Conservation (phyloP, 2,329 filamentous ascomycete genomes). For the Alternaria rosae region DNA sequence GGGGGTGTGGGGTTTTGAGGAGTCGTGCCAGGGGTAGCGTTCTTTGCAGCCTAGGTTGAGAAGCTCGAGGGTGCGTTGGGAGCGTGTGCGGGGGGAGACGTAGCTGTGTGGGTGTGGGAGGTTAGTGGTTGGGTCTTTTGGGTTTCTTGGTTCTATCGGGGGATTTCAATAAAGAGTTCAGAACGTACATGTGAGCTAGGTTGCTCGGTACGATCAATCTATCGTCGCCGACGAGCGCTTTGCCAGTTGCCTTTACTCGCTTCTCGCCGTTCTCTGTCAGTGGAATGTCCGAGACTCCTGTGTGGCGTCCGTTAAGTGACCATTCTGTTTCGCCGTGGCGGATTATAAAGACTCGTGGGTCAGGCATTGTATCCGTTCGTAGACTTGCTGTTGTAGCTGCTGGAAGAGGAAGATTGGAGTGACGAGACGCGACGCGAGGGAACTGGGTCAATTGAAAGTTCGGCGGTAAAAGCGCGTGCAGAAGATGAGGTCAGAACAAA, state of each 20-base stretch:
- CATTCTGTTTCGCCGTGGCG: constrained; percentile 96
- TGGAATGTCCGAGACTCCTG: constrained; percentile 83
- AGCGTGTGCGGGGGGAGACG: constrained; percentile 84
- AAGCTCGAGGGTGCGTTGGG: constrained; percentile 89
- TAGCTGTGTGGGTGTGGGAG: constrained; percentile 63
- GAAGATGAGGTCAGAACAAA: neutral
- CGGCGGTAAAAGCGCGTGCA: neutral
- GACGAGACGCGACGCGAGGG: neutral
- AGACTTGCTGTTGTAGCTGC: neutral
- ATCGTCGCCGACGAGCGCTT: constrained; percentile 83
- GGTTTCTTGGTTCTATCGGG: too few species aligned
- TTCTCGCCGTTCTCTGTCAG: constrained; percentile 76
- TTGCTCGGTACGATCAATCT: constrained; percentile 83
- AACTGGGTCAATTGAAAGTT: neutral
- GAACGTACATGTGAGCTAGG: constrained; percentile 77
- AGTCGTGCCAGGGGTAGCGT: constrained; percentile 71
- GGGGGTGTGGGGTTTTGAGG: neutral
- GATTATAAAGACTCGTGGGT: constrained; percentile 61
- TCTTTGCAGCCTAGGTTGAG: constrained; percentile 76
- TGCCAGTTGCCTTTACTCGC: constrained; percentile 70
- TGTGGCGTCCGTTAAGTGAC: constrained; percentile 82
- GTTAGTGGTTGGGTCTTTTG: neutral
- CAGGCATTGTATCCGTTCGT: constrained; percentile 43
- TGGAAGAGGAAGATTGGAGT: neutral
- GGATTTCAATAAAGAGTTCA: neutral